Percentiles rank a stretch among this genome's conserved stretches.
Evolutionary conservation across 805 yeast genomes (phyloP).

Genomic region (Kurtzmaniella fragi): DNA sequence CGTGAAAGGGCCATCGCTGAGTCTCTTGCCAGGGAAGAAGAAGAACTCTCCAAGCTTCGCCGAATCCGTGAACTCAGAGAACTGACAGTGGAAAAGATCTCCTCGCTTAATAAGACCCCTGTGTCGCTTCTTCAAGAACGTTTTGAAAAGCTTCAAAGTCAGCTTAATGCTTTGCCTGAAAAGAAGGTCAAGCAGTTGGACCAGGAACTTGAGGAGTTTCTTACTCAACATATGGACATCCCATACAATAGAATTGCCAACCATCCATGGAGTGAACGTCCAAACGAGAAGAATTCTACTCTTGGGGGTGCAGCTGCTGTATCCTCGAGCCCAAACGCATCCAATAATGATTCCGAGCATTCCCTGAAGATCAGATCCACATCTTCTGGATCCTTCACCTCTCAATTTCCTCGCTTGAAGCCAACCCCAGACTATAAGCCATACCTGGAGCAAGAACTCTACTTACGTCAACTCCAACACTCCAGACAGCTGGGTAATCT

Average conservation of each 20-base stretch:
- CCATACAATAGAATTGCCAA: constrained; percentile 23
- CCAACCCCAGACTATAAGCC: constrained; percentile 59
- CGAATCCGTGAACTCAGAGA: constrained; percentile 28
- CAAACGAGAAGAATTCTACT: constrained; percentile 1
- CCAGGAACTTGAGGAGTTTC: constrained; percentile 35
- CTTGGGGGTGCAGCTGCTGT: constrained; percentile 1
- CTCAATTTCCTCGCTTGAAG: constrained; percentile 55
- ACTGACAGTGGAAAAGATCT: constrained; percentile 21
- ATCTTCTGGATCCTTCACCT: constrained; percentile 23
- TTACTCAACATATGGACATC: constrained; percentile 26
- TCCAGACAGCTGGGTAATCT: constrained; percentile 46
- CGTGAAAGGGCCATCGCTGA: constrained; percentile 39
- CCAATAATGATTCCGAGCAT: constrained; percentile 6
- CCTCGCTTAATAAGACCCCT: constrained; percentile 31
- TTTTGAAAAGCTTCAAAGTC: constrained; percentile 23
- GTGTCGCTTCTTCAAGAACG: constrained; percentile 24
- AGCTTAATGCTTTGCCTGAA: constrained; percentile 23
- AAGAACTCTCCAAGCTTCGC: constrained; percentile 29
- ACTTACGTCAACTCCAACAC: constrained; percentile 66
- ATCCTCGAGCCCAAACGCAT: not conserved
- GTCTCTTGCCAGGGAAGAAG: constrained; percentile 40
- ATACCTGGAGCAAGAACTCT: constrained; percentile 74
- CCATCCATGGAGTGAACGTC: constrained; percentile 28
- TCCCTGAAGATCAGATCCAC: constrained; percentile 24
- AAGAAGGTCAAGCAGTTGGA: constrained; percentile 35